These are phyloP conservation scores for Xanthoceras sorbifolium DNA, from an alignment of 345 rosid genomes.

Conservation along the genomic window DNA sequence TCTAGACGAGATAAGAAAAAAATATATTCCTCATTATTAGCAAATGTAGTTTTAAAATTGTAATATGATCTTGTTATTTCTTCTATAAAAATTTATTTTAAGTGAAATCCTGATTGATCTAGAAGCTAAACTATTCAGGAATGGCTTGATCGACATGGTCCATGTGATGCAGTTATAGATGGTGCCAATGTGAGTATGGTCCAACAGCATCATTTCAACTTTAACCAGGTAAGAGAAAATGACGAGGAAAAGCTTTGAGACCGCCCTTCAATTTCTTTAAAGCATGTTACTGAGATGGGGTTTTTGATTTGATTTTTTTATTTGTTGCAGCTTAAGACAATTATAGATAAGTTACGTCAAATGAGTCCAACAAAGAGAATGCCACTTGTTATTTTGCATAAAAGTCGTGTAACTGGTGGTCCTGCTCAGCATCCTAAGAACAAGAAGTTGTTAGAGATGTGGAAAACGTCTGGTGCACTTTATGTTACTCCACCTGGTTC, in stretches of 20 bases:
- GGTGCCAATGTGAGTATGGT: constrained; percentile 82
- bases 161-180: constrained; percentile 90
- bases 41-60: background rate
- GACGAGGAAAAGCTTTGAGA: constrained; percentile 1
- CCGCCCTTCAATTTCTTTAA: background rate
- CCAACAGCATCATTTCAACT: constrained; percentile 55
- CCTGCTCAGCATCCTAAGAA: constrained; percentile 64
- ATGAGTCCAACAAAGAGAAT: constrained; percentile 68
- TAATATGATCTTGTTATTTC: background rate
- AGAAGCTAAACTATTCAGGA: constrained; percentile 51
- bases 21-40: background rate
- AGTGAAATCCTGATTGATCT: constrained; percentile 26
- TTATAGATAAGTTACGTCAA: constrained; percentile 52
- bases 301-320: constrained; percentile 10
- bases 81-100: constrained; percentile 14
- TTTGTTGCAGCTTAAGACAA: constrained; percentile 60
- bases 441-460: constrained; percentile 61
- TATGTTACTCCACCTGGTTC: constrained; percentile 89
- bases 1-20: background rate
- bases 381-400: constrained; percentile 84
- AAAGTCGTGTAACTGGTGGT: constrained; percentile 68
- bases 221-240: constrained; percentile 55
- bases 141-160: constrained; percentile 84
- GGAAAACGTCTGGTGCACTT: constrained; percentile 79
- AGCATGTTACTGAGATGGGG: constrained; percentile 6